These are phyloP conservation scores for Suillus lakei DNA, from an alignment of 768 basidiomycete genomes.

Conservation along the genomic window DNA sequence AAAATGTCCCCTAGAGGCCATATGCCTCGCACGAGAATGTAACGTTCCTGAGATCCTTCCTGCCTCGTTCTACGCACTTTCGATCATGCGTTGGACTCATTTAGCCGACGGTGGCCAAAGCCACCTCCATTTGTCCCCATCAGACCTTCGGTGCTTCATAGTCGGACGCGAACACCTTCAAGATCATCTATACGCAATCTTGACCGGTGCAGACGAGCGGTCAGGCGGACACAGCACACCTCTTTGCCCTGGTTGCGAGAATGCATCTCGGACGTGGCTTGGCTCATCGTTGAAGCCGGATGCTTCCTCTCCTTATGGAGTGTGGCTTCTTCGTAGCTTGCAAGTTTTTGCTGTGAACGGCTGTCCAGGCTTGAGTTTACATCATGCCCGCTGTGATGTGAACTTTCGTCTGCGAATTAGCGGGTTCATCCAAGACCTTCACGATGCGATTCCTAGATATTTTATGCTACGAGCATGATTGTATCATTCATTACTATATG, in stretches of 20 bases:
- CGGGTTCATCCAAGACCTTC: slow-evolving; percentile 10
- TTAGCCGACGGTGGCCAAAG: slow-evolving; percentile 34
- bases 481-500: no score
- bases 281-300: slow-evolving; percentile 13
- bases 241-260: slow-evolving; percentile 12
- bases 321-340: slow-evolving; percentile 30
- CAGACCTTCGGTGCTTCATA: slow-evolving; percentile 36
- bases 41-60: slow-evolving; percentile 42
- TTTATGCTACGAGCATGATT: slow-evolving; percentile 19
- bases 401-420: not conserved
- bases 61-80: slow-evolving; percentile 45
- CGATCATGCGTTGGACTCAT: slow-evolving; percentile 33
- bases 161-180: slow-evolving; percentile 37
- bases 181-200: slow-evolving; percentile 22
- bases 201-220: slow-evolving; percentile 17
- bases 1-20: slow-evolving; percentile 32
- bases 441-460: slow-evolving; percentile 17
- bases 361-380: not conserved
- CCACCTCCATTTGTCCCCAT: slow-evolving; percentile 32
- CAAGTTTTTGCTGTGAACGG: slow-evolving; percentile 9
- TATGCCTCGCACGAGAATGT: slow-evolving; percentile 39
- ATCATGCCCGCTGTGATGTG: not conserved
- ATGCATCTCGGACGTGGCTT: slow-evolving; percentile 12
- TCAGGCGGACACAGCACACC: not conserved
- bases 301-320: slow-evolving; percentile 16